These are phyloP conservation scores for Smallanthus sonchifolius DNA, from an alignment of 129 eudicot species.

Conservation along the genomic window DNA sequence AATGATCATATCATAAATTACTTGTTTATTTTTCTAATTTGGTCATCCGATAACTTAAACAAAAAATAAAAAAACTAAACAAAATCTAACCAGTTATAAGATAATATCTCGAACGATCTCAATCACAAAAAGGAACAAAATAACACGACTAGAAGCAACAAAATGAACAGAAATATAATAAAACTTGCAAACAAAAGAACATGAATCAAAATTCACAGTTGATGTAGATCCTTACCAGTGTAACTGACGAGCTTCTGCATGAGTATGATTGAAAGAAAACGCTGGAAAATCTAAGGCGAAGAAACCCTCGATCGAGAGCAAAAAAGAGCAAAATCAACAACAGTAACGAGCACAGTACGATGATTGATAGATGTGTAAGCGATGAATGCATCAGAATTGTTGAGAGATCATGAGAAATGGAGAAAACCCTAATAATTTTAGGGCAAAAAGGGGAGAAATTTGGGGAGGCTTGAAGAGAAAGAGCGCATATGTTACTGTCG, in stretches of 20 bases:
- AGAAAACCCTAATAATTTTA: slow-evolving; percentile 59
- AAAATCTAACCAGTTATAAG: neutral
- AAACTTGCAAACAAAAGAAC: neutral
- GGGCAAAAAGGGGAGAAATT: slow-evolving; percentile 71
- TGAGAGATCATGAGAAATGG: slow-evolving; percentile 12
- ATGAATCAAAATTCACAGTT: neutral
- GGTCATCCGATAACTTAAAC: too few relatives aligned
- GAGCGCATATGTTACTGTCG: slow-evolving; percentile 32
- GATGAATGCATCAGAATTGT: slow-evolving; percentile 47
- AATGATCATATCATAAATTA: too few relatives aligned
- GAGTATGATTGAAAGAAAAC: slow-evolving; percentile 30
- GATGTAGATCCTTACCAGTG: slow-evolving; percentile 46
- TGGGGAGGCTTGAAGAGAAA: slow-evolving; percentile 20
- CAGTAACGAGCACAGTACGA: slow-evolving; percentile 3
- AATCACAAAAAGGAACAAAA: neutral
- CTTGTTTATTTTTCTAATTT: too few relatives aligned
- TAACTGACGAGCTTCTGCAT: slow-evolving; percentile 78
- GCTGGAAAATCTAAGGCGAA: slow-evolving; percentile 34
- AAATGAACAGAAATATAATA: neutral
- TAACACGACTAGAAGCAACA: neutral
- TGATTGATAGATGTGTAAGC: slow-evolving; percentile 18
- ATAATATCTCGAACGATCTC: neutral
- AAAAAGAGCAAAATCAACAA: slow-evolving; percentile 35
- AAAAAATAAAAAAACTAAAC: neutral
- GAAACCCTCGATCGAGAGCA: slow-evolving; percentile 70